These are phyloP conservation scores for Phytopythium helicoides DNA, from an alignment of 352 stramenopile species.

Conservation along the genomic window DNA sequence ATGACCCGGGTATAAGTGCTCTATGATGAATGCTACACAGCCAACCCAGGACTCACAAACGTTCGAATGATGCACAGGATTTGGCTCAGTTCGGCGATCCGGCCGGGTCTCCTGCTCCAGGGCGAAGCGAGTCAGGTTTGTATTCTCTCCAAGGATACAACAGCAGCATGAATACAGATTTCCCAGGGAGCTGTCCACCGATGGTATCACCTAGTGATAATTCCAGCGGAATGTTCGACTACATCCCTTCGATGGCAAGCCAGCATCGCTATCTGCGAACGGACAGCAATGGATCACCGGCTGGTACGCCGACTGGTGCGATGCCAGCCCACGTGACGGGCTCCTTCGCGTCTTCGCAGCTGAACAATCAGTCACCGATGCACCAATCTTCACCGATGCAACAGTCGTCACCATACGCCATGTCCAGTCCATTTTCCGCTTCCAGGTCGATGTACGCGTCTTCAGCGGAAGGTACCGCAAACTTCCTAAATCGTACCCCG, in stretches of 20 bases:
- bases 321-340: constrained; percentile 31
- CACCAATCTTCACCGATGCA: constrained; percentile 27
- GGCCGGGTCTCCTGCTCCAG: constrained; percentile 5
- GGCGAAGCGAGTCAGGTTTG: constrained; percentile 29
- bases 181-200: constrained; percentile 5
- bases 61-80: too few species aligned
- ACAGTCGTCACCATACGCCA: constrained; percentile 2
- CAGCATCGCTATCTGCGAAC: constrained; percentile 24
- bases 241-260: constrained; percentile 37
- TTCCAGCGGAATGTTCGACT: constrained; percentile 27
- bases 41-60: too few species aligned
- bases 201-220: not conserved
- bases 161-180: constrained; percentile 5
- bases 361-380: constrained; percentile 26
- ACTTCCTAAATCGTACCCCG: not conserved
- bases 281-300: not conserved
- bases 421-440: constrained; percentile 8
- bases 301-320: constrained; percentile 1
- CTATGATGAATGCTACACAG: too few species aligned
- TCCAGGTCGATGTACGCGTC: constrained; percentile 1
- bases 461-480: constrained; percentile 12
- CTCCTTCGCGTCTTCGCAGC: constrained; percentile 15
- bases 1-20: constrained; percentile 21
- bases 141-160: constrained; percentile 24
- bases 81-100: constrained; percentile 8